Evolutionary conservation across 495 filamentous ascomycete genomes (phyloP).

Genomic region (Xylaria grammica): DNA sequence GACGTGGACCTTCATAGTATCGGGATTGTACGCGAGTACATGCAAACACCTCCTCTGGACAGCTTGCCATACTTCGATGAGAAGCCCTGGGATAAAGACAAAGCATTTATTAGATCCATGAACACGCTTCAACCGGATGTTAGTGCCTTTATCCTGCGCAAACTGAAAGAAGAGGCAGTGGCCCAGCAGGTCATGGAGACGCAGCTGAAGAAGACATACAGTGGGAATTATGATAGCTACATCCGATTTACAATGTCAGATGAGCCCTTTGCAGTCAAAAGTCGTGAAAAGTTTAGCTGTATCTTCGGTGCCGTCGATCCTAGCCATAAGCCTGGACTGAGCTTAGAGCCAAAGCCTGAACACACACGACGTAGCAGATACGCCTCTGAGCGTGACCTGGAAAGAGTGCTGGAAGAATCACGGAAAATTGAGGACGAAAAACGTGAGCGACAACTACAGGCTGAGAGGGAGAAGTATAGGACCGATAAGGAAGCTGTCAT

Average conservation of each 20-base stretch:
- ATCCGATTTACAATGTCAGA: conserved; percentile 57
- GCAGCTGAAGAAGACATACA: conserved; percentile 38
- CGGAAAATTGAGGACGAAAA: conserved; percentile 76
- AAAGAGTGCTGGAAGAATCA: conserved; percentile 77
- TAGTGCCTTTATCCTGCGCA: conserved; percentile 39
- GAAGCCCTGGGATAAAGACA: conserved; percentile 51
- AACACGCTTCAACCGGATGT: conserved; percentile 36
- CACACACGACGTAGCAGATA: conserved; percentile 66
- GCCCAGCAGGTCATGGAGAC: conserved; percentile 35
- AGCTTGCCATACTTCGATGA: conserved; percentile 48
- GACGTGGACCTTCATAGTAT: conserved; percentile 61
- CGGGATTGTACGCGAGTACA: conserved; percentile 49
- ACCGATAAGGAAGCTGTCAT: conserved; percentile 83
- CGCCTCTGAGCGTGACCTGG: conserved; percentile 73
- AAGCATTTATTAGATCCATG: conserved; percentile 38
- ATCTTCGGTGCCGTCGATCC: conserved; percentile 29
- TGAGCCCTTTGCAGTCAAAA: conserved; percentile 53
- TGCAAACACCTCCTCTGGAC: conserved; percentile 55
- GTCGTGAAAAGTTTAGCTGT: conserved; percentile 47
- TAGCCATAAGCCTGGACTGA: conserved; percentile 42
- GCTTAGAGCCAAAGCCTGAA: conserved; percentile 60
- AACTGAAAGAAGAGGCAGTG: conserved; percentile 31
- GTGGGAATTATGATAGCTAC: conserved; percentile 51
- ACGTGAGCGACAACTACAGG: conserved; percentile 69
- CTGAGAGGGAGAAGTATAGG: conserved; percentile 74